phyloP scores from a whole-genome alignment of 2,329 filamentous ascomycete genomes.

The Nothophaeocryptopus gaeumannii region DNA sequence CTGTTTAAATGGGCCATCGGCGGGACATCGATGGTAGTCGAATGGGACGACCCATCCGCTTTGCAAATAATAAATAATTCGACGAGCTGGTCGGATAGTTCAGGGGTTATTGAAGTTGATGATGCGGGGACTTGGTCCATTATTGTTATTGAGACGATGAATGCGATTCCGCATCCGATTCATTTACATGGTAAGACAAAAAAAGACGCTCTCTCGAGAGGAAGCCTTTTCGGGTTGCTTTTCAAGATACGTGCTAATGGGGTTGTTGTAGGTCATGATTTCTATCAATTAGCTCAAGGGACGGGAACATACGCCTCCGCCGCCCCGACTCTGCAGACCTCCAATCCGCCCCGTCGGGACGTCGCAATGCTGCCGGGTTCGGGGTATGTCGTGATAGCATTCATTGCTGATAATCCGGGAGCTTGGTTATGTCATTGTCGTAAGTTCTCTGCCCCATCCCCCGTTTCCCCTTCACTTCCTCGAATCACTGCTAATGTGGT shows the following conservation, averaged over 20 bases:
- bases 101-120: slow-evolving; percentile 36
- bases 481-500: neutral
- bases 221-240: too few species aligned
- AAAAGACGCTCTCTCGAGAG: slow-evolving; percentile 38
- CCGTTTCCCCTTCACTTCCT: neutral
- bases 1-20: slow-evolving; percentile 39
- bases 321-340: slow-evolving; percentile 31
- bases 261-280: slow-evolving; percentile 40
- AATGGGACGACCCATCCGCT: slow-evolving; percentile 42
- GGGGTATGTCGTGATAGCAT: slow-evolving; percentile 36
- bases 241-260: too few species aligned
- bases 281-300: slow-evolving; percentile 42
- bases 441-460: too few species aligned
- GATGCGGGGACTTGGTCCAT: slow-evolving; percentile 35
- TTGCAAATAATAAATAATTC: slow-evolving; percentile 35
- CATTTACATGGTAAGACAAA: slow-evolving; percentile 38
- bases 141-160: slow-evolving; percentile 6
- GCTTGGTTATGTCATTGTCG: slow-evolving; percentile 25
- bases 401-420: slow-evolving; percentile 35
- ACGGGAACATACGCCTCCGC: slow-evolving; percentile 36
- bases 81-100: slow-evolving; percentile 33
- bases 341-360: slow-evolving; percentile 34
- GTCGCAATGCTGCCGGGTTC: slow-evolving; percentile 34
- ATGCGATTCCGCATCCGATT: slow-evolving; percentile 40
- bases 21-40: slow-evolving; percentile 38